Conservation (phyloP, 305 asterid genomes). For the Fraxinus dipetala region DNA sequence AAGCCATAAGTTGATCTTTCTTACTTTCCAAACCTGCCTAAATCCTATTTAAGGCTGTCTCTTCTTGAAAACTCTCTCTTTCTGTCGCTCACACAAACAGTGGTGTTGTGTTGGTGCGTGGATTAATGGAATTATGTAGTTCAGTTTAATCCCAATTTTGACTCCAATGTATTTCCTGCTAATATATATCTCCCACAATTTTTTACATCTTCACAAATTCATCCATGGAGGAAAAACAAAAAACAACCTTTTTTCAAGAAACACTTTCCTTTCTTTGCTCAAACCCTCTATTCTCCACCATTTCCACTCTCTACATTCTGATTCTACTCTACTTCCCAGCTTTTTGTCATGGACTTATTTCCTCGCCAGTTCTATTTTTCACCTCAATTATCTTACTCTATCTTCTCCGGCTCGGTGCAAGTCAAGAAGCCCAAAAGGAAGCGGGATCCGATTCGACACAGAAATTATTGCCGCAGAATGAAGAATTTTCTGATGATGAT, state of each 20-base stretch:
- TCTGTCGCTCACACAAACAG: background rate
- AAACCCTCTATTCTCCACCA: conserved; percentile 46
- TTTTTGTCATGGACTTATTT: conserved; percentile 24
- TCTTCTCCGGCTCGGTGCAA: conserved; percentile 63
- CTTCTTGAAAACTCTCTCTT: background rate
- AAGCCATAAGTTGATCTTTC: background rate
- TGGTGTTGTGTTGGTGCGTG: conserved; percentile 27
- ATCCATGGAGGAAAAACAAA: background rate
- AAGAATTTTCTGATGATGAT: conserved; percentile 8
- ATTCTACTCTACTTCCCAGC: conserved; percentile 58
- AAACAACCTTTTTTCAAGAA: background rate
- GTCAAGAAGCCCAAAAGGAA: conserved; percentile 23
- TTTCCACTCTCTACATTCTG: conserved; percentile 53
- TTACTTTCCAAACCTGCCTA: background rate
- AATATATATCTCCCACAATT: background rate
- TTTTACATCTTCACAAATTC: background rate
- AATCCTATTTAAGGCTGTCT: background rate
- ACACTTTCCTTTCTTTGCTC: conserved; percentile 28
- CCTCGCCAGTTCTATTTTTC: conserved; percentile 55
- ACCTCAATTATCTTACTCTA: conserved; percentile 49
- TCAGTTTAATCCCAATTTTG: conserved; percentile 19
- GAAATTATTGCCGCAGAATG: background rate
- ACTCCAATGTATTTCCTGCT: conserved; percentile 14
- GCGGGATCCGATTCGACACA: conserved; percentile 8
- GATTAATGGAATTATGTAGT: conserved; percentile 20